Conservation (phyloP, 2,329 filamentous ascomycete species). For the Cladobotryum mycophilum region DNA sequence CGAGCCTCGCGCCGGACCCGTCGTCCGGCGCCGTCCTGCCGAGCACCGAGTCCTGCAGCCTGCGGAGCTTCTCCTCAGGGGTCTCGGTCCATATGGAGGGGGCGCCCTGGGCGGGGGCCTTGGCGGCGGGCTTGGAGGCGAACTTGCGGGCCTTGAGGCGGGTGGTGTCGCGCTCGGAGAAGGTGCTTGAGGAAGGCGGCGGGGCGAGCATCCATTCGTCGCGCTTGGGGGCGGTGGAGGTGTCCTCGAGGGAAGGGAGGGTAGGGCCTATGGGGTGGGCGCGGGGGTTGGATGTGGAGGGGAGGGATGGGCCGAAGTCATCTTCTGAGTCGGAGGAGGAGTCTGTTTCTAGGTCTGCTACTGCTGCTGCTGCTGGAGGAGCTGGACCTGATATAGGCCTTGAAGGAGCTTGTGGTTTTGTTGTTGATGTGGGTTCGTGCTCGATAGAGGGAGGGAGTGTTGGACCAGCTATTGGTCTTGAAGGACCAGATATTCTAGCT, state of each 20-base stretch:
- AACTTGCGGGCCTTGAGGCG: conserved; percentile 79
- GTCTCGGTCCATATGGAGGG: conserved; percentile 86
- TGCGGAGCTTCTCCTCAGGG: conserved; percentile 75
- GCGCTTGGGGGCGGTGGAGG: conserved; percentile 54
- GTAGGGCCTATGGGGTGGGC: conserved; percentile 38
- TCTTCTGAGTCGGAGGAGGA: conserved; percentile 41
- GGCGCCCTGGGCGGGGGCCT: conserved; percentile 36
- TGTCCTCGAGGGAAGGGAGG: conserved; percentile 28
- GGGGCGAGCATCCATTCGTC: conserved; percentile 83
- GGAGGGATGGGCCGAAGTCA: conserved; percentile 55
- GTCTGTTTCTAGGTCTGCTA: conserved; percentile 20
- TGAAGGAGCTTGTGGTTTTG: conserved; percentile 17
- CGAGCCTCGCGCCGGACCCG: conserved; percentile 29
- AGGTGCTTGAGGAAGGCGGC: conserved; percentile 47
- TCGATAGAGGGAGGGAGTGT: conserved; percentile 28
- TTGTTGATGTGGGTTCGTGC: conserved; percentile 37
- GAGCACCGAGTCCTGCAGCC: conserved; percentile 74
- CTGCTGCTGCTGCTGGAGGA: conserved; percentile 33
- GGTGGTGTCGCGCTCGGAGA: conserved; percentile 69
- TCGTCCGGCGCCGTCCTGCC: conserved; percentile 51
- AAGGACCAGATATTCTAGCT: conserved; percentile 26
- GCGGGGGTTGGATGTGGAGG: conserved; percentile 40
- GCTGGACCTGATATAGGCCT: conserved; percentile 24
- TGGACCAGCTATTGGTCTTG: conserved; percentile 15
- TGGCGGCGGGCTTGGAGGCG: conserved; percentile 50